Base-by-base conservation (phyloP, 495 filamentous ascomycete genomes). In the Rostrohypoxylon terebratum region DNA sequence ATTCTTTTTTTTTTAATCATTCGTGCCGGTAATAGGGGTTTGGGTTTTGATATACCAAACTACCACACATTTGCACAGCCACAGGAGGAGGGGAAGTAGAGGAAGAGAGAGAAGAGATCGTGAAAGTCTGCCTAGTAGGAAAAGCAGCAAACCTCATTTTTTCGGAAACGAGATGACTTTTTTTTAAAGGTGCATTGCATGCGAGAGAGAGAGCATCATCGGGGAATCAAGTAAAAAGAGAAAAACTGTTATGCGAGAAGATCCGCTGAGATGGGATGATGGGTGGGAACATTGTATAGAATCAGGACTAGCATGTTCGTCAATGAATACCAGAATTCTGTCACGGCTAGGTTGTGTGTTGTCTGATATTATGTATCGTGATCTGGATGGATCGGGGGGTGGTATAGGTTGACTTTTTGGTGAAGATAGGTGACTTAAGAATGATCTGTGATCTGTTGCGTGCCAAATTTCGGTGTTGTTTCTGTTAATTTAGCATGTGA, bases 251-350 rank as follows among this genome's bases (percentile, higher is more conserved):
- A 61, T 59, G 57, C 68, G 23, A 50, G 14, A 33, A 20, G 55
- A 58, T 25, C 51, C 13, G 53, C 2, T 42, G 38, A 42, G 14
- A 59, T 58, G 58, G 40, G 64, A 67, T 66, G 64, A 67, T 23
- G 53, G 21, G 31, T 21, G 23, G 25, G 59, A 67, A 25, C 42
- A 68, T 69, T 69, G 71, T 69, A 69, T 68, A 75, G 68, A 75
- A 65, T 64, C 63, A 72, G 71, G 61, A 48, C 55, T 69, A 68
- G 59, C 63, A 47, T 58, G 60, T 16, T 51, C 33, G 34, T 66
- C 33, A 23, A 66, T 71, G 63, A 75, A 75, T 72, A 68, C 64
- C 72, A 68, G 50, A 64, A 64, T 71, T 68, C 68, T 55, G 57
- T 58, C 25, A 53, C 63, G 23, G 66, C 14, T 11, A 50, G 47